Conservation (phyloP, 2,329 filamentous ascomycete species). For the Ophiostoma fasciatum region DNA sequence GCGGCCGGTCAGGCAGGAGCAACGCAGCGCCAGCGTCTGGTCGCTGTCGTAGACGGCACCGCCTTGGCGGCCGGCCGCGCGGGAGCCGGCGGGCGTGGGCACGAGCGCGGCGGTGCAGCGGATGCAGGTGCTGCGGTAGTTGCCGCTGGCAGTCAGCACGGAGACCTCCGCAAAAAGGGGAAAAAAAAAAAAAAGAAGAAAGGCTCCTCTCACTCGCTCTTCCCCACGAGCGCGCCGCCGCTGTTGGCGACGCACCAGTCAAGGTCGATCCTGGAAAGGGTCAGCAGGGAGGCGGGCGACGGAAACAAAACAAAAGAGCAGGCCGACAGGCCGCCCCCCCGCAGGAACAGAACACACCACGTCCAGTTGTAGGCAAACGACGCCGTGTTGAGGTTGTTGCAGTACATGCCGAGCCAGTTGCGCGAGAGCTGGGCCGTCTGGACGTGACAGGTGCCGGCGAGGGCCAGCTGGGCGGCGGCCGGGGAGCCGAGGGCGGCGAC, state of each 20-base stretch:
- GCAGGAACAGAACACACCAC: too few relatives aligned
- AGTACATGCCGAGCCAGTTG: slow-evolving; percentile 24
- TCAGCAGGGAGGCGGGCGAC: too few relatives aligned
- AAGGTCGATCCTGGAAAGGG: slow-evolving; percentile 25
- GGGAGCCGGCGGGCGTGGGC: background rate
- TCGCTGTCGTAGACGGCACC: background rate
- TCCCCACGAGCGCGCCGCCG: slow-evolving; percentile 12
- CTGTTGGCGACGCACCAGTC: slow-evolving; percentile 18
- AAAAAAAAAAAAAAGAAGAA: background rate
- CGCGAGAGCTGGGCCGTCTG: slow-evolving; percentile 19
- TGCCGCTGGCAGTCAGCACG: too few relatives aligned
- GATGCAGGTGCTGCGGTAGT: slow-evolving; percentile 13
- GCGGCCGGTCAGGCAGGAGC: slow-evolving; percentile 11
- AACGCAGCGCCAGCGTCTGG: slow-evolving; percentile 13
- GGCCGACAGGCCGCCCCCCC: too few relatives aligned
- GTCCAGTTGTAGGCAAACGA: slow-evolving; percentile 25
- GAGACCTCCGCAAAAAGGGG: background rate
- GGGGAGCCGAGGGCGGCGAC: background rate
- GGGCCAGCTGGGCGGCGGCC: slow-evolving; percentile 7
- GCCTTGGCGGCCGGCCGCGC: background rate
- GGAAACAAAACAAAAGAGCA: too few relatives aligned
- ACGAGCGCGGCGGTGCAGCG: slow-evolving; percentile 9
- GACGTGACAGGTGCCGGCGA: slow-evolving; percentile 22
- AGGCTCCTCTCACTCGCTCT: slow-evolving; percentile 12
- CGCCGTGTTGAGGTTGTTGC: slow-evolving; percentile 21